Percentiles rank a stretch among this genome's conserved stretches.
Evolutionary conservation across 495 filamentous ascomycete species (phyloP).

Genomic region (Podospora bellae-mahoneyi): DNA sequence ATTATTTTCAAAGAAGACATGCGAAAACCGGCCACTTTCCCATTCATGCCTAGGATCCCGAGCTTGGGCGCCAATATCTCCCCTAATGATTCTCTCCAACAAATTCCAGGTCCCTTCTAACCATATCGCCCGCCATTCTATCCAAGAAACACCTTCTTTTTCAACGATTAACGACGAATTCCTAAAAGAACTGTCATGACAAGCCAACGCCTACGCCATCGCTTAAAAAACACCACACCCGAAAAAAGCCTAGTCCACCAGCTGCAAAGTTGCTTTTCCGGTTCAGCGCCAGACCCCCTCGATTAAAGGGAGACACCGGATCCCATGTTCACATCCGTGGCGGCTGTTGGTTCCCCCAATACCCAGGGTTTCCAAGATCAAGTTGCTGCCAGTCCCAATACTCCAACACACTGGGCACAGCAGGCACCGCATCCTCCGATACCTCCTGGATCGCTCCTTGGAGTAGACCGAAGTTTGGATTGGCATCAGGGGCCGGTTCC

Average conservation of each 20-base stretch:
- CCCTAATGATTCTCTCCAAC: not conserved
- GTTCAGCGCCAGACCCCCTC: not conserved
- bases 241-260: not conserved
- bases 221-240: not conserved
- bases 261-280: not conserved
- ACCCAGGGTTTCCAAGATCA: constrained; percentile 24
- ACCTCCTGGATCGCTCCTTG: not conserved
- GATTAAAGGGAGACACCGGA: not conserved
- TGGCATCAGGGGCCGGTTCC: constrained; percentile 8
- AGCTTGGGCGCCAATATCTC: not conserved
- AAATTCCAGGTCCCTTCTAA: no score
- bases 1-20: not conserved
- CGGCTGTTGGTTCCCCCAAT: constrained; percentile 16
- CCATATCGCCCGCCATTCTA: not conserved
- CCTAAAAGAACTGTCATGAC: not conserved
- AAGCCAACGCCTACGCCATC: not conserved
- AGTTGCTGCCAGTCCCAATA: constrained; percentile 31
- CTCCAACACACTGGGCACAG: constrained; percentile 21
- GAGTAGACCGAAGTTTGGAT: constrained; percentile 1
- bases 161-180: not conserved
- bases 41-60: not conserved
- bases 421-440: not conserved
- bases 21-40: not conserved
- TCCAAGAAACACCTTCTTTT: not conserved
- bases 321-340: not conserved